These are phyloP conservation scores for Chrysoporthe puriensis DNA, from an alignment of 2,329 filamentous ascomycete genomes.

Conservation along the genomic window DNA sequence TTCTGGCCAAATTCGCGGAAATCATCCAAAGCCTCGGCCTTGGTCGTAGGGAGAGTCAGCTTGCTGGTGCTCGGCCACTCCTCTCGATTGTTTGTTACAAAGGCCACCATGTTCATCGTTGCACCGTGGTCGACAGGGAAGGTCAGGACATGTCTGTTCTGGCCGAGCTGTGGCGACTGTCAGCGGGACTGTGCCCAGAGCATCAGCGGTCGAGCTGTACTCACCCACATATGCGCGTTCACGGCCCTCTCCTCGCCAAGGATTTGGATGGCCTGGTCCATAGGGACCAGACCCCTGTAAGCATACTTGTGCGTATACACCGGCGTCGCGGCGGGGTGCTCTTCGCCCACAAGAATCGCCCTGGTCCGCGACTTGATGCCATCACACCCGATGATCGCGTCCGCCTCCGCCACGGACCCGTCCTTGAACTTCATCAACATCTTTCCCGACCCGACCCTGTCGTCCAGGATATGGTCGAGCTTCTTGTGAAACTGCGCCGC, in stretches of 20 bases:
- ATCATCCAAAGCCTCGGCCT: constrained; percentile 40
- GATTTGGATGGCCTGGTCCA: constrained; percentile 54
- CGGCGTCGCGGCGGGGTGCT: constrained; percentile 44
- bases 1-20: constrained; percentile 41
- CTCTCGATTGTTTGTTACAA: constrained; percentile 36
- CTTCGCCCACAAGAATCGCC: constrained; percentile 52
- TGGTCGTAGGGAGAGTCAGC: constrained; percentile 35
- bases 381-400: constrained; percentile 58
- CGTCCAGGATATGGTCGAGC: constrained; percentile 37
- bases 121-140: constrained; percentile 61
- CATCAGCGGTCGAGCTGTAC: constrained; percentile 1
- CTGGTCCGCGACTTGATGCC: constrained; percentile 62
- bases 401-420: constrained; percentile 35
- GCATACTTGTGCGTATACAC: constrained; percentile 60
- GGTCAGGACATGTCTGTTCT: constrained; percentile 60
- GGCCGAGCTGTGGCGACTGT: constrained; percentile 43
- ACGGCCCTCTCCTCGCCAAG: constrained; percentile 47
- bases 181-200: not conserved
- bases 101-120: constrained; percentile 57
- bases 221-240: constrained; percentile 35
- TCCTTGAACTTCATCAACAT: constrained; percentile 33
- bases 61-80: constrained; percentile 37
- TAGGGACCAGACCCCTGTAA: constrained; percentile 53
- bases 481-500: constrained; percentile 35
- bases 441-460: constrained; percentile 23